Evolutionary conservation across 306 rosid species (phyloP).

Genomic region (Sicyos baderoa): DNA sequence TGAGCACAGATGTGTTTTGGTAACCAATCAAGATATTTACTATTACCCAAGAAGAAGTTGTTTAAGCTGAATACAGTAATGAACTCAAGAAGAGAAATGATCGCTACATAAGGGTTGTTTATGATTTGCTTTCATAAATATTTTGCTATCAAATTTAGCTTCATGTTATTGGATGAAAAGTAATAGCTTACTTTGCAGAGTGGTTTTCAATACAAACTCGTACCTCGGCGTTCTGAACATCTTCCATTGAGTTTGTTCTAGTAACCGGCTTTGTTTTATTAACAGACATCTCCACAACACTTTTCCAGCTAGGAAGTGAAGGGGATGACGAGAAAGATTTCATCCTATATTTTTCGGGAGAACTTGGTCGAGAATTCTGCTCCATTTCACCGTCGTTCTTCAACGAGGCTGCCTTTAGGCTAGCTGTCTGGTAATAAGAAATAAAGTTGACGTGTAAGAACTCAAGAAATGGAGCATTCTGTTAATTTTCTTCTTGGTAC

Average conservation of each 20-base stretch:
- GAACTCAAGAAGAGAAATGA: too few relatives aligned
- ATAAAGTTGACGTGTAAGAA: background rate
- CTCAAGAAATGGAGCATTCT: background rate
- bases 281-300: slow-evolving; percentile 29
- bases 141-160: background rate
- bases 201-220: slow-evolving; percentile 12
- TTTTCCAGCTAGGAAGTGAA: slow-evolving; percentile 33
- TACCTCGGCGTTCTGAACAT: slow-evolving; percentile 47
- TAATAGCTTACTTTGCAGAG: background rate
- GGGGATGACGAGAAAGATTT: slow-evolving; percentile 50
- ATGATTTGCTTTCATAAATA: background rate
- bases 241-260: slow-evolving; percentile 43
- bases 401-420: slow-evolving; percentile 65
- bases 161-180: background rate
- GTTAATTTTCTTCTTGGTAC: background rate
- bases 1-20: background rate
- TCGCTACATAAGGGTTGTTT: too few relatives aligned
- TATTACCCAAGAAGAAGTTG: background rate
- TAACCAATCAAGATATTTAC: background rate
- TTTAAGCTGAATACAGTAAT: too few relatives aligned
- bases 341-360: slow-evolving; percentile 38
- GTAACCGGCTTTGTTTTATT: slow-evolving; percentile 38
- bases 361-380: slow-evolving; percentile 30
- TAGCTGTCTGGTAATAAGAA: slow-evolving; percentile 43
- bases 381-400: slow-evolving; percentile 60